phyloP scores from a whole-genome alignment of 192 early-diverging fungal genomes.

The Phlyctochytrium bullatum region DNA sequence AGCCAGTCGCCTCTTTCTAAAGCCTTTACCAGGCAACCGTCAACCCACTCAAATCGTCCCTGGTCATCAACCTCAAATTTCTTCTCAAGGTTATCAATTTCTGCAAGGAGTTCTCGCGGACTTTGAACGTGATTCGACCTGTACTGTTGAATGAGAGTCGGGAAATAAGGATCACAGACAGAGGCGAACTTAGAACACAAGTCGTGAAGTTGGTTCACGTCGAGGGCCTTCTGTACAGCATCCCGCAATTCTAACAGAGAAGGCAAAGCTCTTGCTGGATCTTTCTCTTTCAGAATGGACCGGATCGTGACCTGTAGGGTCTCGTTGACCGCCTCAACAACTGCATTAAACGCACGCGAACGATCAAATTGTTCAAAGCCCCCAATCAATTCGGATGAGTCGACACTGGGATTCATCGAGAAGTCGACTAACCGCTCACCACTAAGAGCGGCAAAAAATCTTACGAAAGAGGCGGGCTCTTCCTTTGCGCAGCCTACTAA shows the following conservation, averaged over 20 bases:
- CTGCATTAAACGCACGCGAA: constrained; percentile 60
- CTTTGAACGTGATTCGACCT: not conserved
- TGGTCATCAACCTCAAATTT: constrained; percentile 12
- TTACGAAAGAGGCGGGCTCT: constrained; percentile 89
- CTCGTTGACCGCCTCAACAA: constrained; percentile 44
- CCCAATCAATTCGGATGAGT: constrained; percentile 92
- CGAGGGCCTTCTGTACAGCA: not conserved
- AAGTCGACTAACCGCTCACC: constrained; percentile 89
- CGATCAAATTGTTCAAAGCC: constrained; percentile 97
- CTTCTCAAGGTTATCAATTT: not conserved
- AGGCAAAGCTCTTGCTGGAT: constrained; percentile 3
- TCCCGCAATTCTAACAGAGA: not conserved
- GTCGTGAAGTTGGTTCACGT: not conserved
- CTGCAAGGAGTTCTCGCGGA: constrained; percentile 9
- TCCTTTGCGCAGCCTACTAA: constrained; percentile 76
- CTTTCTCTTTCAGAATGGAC: constrained; percentile 24
- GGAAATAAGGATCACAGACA: not conserved
- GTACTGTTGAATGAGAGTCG: not conserved
- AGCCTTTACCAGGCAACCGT: constrained; percentile 88
- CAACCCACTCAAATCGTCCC: constrained; percentile 97
- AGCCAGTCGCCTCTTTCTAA: constrained; percentile 90
- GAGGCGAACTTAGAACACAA: constrained; percentile 1
- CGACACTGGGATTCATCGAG: constrained; percentile 91
- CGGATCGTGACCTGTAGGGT: constrained; percentile 44
- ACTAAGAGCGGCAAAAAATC: constrained; percentile 75